These are phyloP conservation scores for Ambispora gerdemannii DNA, from an alignment of 192 early-diverging fungal genomes.

Conservation along the genomic window DNA sequence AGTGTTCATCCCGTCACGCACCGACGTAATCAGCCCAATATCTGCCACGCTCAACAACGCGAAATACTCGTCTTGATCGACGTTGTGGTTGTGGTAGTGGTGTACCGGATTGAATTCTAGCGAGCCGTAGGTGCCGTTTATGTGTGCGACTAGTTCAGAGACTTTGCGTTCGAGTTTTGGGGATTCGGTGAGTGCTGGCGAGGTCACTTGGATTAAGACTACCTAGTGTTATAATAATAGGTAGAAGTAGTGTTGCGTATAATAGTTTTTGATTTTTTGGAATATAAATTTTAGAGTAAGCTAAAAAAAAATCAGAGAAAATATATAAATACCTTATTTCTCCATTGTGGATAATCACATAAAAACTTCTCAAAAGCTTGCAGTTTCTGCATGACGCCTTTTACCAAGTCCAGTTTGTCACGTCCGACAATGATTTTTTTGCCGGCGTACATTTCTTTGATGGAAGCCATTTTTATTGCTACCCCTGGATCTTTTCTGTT, in stretches of 20 bases:
- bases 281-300: too few species aligned
- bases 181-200: constrained; percentile 71
- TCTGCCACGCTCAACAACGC: constrained; percentile 92
- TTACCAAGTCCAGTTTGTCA: constrained; percentile 92
- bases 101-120: constrained; percentile 93
- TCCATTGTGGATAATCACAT: constrained; percentile 87
- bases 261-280: too few species aligned
- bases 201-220: constrained; percentile 94
- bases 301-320: neutral
- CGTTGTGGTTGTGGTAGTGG: constrained; percentile 83
- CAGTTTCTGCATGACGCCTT: constrained; percentile 94
- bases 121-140: constrained; percentile 93
- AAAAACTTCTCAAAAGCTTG: constrained; percentile 92
- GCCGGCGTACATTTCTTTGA: constrained; percentile 78
- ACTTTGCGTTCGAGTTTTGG: constrained; percentile 76
- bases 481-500: constrained; percentile 62
- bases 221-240: constrained; percentile 42
- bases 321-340: constrained; percentile 59
- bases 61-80: constrained; percentile 95
- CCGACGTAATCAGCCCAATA: constrained; percentile 83
- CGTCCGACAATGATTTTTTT: constrained; percentile 96
- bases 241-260: too few species aligned
- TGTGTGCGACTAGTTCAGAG: constrained; percentile 87
- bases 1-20: constrained; percentile 98
- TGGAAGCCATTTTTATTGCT: constrained; percentile 69